Base-by-base conservation (phyloP, 306 rosid species). In the Vigna radiata region DNA sequence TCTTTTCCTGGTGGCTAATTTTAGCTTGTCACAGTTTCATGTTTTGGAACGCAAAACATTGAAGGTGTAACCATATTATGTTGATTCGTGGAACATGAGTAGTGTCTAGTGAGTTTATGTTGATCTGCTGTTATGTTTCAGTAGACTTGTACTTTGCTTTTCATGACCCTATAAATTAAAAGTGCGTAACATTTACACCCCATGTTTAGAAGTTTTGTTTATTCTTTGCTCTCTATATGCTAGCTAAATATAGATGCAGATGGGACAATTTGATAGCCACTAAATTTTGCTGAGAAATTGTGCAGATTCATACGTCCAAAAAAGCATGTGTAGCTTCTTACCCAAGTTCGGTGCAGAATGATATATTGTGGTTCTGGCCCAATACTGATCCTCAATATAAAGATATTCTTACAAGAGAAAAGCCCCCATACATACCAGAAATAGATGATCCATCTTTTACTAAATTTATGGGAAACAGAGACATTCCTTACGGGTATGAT, bases 311-410 rank as follows among this genome's bases (percentile, higher is more conserved):
- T 78, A 77, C 93, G 0, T 88, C 77, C 70, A 89, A 92, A 83
- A 90, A 77, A 77, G 96, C 98, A 16, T 90, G 98, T 83, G 97
- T 80, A 43, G 89, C 86, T 77, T 89, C 81, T 74, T 95, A 92
- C 72, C 97, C 98, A 60, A 87, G 88, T 69, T 85, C 82, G 1
- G 92, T 90, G 87, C 97, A 92, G 84, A 84, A 89, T 72, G 86
- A 81, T 78, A 86, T 92, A 31, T 76, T 95, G 44, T 92, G 97
- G 97, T 92, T 95, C 79, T 95, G 97, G 98, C 98, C 97, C 29
- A 92, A 79, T 73, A 52, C 83, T 29, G 93, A 95, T 81, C 93
- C 97, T 83, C 91, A 87, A 66, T 88, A 85, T 85, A 84, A 87
- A 86, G 97, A 89, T 47, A 87, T 95, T 81, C 84, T 88, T 37